Conservation (phyloP, 2,329 filamentous ascomycete species). For the Fusarium poae region DNA sequence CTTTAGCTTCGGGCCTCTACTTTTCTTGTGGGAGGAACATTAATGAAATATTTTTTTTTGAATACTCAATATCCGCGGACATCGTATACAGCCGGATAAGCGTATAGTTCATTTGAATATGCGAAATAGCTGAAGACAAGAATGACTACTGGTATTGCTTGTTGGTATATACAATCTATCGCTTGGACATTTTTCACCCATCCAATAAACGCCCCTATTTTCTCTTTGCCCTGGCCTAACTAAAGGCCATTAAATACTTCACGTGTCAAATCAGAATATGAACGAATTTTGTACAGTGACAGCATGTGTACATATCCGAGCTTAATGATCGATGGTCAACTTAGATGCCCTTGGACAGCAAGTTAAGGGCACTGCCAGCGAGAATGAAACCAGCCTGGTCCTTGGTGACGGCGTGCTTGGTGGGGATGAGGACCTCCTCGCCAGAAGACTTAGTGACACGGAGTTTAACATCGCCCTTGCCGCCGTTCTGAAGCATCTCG, state of each 20-base stretch:
- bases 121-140: slow-evolving; percentile 2
- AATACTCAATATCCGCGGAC: too few species aligned
- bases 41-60: too few species aligned
- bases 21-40: too few species aligned
- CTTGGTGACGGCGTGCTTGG: slow-evolving; percentile 88
- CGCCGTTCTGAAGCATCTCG: slow-evolving; percentile 82
- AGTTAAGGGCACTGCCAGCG: slow-evolving; percentile 92
- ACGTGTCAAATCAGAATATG: slow-evolving; percentile 8
- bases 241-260: slow-evolving; percentile 23
- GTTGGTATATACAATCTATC: slow-evolving; percentile 47
- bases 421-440: slow-evolving; percentile 76
- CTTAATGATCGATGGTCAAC: neutral
- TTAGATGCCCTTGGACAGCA: slow-evolving; percentile 75
- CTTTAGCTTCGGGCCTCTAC: too few species aligned
- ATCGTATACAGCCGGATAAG: neutral
- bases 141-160: slow-evolving; percentile 48
- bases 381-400: slow-evolving; percentile 95
- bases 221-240: slow-evolving; percentile 28
- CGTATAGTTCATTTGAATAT: neutral
- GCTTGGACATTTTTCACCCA: slow-evolving; percentile 45
- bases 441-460: slow-evolving; percentile 73
- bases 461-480: slow-evolving; percentile 81
- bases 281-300: neutral
- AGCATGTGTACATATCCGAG: neutral
- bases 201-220: slow-evolving; percentile 46